Conservation (phyloP, 768 basidiomycete genomes). For the Suillus placidus region DNA sequence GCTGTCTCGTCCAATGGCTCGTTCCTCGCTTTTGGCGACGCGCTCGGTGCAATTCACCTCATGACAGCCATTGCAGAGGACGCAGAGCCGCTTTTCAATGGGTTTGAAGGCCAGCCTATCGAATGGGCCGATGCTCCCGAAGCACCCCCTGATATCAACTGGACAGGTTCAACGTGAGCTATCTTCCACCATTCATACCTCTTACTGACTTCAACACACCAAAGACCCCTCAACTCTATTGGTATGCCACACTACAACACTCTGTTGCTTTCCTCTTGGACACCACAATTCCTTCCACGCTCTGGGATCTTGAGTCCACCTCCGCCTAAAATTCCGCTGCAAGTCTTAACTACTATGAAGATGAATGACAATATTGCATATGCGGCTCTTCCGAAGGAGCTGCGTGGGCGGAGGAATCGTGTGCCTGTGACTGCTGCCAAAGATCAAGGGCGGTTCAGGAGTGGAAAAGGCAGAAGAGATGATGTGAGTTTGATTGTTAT, state of each 20-base stretch:
- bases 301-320: conserved; percentile 58
- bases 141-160: conserved; percentile 70
- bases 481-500: conserved; percentile 42
- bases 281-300: conserved; percentile 55
- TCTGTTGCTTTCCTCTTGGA: conserved; percentile 70
- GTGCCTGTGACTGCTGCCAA: conserved; percentile 49
- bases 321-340: conserved; percentile 76
- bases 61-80: conserved; percentile 71
- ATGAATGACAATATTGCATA: conserved; percentile 90
- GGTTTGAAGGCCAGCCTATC: conserved; percentile 82
- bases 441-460: conserved; percentile 80
- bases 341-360: conserved; percentile 78
- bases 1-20: conserved; percentile 85
- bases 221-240: conserved; percentile 83
- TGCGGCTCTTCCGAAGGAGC: conserved; percentile 83
- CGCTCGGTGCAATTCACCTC: conserved; percentile 81
- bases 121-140: conserved; percentile 84
- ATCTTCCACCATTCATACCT: not conserved
- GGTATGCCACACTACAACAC: conserved; percentile 85
- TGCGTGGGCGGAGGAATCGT: conserved; percentile 83
- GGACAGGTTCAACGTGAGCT: conserved; percentile 80
- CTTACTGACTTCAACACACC: not conserved
- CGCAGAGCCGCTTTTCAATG: conserved; percentile 73
- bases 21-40: conserved; percentile 93
- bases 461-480: conserved; percentile 61